These are phyloP conservation scores for Backusella macrospora DNA, from an alignment of 192 early-diverging fungal genomes.

Conservation along the genomic window DNA sequence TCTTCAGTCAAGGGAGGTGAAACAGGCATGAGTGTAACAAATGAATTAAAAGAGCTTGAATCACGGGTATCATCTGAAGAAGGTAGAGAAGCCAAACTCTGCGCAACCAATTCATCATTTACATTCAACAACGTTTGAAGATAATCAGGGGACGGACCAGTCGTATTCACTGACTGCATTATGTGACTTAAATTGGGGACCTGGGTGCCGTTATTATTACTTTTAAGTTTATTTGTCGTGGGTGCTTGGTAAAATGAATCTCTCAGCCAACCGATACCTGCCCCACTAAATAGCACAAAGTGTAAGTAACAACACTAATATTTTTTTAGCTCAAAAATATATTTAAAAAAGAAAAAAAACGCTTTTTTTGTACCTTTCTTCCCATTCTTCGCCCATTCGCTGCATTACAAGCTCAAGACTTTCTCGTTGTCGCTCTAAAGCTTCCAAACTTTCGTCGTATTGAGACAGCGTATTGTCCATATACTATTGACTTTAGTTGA, in stretches of 20 bases:
- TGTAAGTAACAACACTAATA: conserved; percentile 6
- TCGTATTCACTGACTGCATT: conserved; percentile 8
- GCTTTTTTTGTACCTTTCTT: conserved; percentile 35
- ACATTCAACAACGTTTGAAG: conserved; percentile 11
- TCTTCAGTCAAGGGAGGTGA: conserved; percentile 53
- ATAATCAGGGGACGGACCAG: conserved; percentile 1
- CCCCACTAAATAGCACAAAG: conserved; percentile 25
- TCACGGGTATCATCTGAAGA: neutral
- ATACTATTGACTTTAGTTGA: neutral
- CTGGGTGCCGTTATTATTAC: neutral
- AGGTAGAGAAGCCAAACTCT: conserved; percentile 6
- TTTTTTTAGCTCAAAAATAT: conserved; percentile 7
- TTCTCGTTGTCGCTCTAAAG: conserved; percentile 34
- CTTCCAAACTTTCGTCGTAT: conserved; percentile 40
- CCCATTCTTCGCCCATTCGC: conserved; percentile 44
- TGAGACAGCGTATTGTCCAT: conserved; percentile 24
- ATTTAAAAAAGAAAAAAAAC: neutral
- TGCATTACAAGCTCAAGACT: conserved; percentile 36
- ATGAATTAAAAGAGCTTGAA: conserved; percentile 24
- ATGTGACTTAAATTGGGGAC: neutral
- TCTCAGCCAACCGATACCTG: conserved; percentile 43
- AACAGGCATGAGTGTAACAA: conserved; percentile 23
- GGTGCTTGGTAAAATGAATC: neutral
- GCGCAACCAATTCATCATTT: neutral
- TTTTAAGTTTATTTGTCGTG: conserved; percentile 11